Evolutionary conservation across 75 land plant genomes (phyloP).

Genomic region (Sequoia sempervirens): DNA sequence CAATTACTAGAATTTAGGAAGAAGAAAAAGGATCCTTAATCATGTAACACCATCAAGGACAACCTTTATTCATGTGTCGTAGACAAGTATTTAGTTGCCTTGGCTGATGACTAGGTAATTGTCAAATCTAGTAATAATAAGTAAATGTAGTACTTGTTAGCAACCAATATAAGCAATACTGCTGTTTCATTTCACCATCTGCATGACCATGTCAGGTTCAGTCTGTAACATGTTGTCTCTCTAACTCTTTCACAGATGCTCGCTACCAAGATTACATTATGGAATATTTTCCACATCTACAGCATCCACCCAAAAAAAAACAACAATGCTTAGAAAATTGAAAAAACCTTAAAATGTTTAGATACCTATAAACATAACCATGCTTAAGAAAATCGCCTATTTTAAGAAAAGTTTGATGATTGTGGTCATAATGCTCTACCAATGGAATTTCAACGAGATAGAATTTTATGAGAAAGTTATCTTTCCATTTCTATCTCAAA

Average conservation of each 20-base stretch:
- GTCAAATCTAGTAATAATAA: not conserved
- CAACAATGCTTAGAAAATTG: not conserved
- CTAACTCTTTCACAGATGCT: not conserved
- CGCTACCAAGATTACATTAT: not conserved
- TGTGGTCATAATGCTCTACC: not conserved
- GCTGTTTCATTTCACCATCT: not conserved
- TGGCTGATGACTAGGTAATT: not conserved
- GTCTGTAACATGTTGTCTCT: not conserved
- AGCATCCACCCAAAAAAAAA: not conserved
- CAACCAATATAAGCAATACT: not conserved
- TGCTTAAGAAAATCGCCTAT: not conserved
- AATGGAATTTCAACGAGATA: not conserved
- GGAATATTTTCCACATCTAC: conserved; percentile 3
- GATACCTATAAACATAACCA: not conserved
- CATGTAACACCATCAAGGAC: not conserved
- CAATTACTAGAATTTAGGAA: not conserved
- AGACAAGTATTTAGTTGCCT: not conserved
- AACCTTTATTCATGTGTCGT: not conserved
- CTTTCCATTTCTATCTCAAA: not conserved
- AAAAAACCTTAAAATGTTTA: not conserved
- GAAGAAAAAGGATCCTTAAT: not conserved
- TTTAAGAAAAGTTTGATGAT: not conserved
- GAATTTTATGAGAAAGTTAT: not conserved
- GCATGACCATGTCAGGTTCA: not conserved
- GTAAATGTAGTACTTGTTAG: not conserved